Evolutionary conservation across 805 yeast species (phyloP).

Genomic region (Yamadazyma sp.): DNA sequence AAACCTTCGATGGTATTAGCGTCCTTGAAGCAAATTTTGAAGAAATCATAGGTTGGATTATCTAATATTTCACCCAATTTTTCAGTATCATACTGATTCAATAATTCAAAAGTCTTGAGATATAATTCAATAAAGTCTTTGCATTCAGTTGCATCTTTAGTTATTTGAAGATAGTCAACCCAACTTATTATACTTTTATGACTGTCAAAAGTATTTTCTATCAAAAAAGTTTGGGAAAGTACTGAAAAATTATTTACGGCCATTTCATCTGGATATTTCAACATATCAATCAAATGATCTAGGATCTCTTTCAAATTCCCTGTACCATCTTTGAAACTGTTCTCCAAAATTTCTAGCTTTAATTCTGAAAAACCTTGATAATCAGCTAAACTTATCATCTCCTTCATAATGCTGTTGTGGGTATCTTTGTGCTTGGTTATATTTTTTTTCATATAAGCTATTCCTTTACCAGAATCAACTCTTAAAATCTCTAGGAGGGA

Average conservation of each 20-base stretch:
- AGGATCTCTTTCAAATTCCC: constrained; percentile 22
- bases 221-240: constrained; percentile 23
- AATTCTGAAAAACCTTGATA: constrained; percentile 25
- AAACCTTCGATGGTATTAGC: constrained; percentile 9
- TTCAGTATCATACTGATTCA: constrained; percentile 8
- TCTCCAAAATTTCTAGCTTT: constrained; percentile 35
- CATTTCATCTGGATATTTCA: constrained; percentile 17
- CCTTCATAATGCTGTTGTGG: constrained; percentile 29
- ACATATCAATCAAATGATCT: constrained; percentile 20
- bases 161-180: constrained; percentile 31
- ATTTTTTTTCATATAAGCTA: constrained; percentile 29
- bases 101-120: constrained; percentile 32
- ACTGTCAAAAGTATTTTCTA: constrained; percentile 24
- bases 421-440: constrained; percentile 23
- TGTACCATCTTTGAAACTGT: constrained; percentile 20
- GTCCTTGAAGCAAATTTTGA: constrained; percentile 8
- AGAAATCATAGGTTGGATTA: constrained; percentile 7
- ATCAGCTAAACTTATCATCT: constrained; percentile 19
- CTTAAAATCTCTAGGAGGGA: constrained; percentile 30
- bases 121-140: constrained; percentile 25
- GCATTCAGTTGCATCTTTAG: constrained; percentile 25
- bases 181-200: constrained; percentile 26
- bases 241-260: constrained; percentile 23
- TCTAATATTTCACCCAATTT: constrained; percentile 2
- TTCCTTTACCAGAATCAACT: constrained; percentile 24